Base-by-base conservation (phyloP, 73 alveolate genomes). In the Symbiodinium pilosum region DNA sequence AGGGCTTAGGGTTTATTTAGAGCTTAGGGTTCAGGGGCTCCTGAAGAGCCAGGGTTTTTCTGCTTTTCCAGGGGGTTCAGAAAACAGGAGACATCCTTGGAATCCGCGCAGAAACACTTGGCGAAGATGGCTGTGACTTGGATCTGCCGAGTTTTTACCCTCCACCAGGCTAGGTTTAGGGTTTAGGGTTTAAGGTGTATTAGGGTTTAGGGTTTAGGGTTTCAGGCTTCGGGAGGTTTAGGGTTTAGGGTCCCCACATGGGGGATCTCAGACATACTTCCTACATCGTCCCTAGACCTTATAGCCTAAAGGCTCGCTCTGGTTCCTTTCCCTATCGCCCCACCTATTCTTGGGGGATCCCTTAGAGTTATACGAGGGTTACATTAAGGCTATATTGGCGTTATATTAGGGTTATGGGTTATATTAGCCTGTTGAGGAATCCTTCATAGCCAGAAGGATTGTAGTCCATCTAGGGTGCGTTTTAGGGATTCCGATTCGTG, bases 181-280 rank as follows among this genome's bases (percentile, higher is more conserved):
- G 77, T 4, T 16, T 64, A 16, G 77, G 77, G 77, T 0, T 18
- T 64, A 3, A 14, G 71, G 71, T 12, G 8, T 47, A 47, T 47
- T 47, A 56, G 73, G 73, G 73, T 56, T 56, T 56, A 56, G 73
- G 73, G 73, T 56, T 56, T 56, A 56, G 73, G 32, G 73, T 56
- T 56, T 47, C 16, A 47, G 64, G 64, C 64, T 47, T 47, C 28
- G 68, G 68, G 68, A 51, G 12, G 68, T 51, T 51, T 24, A 24
- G 68, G 21, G 4, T 16, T 47, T 47, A 47, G 64, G 64, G 4
- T 51, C 68, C 21, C 1, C 21, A 51, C 12, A 0, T 51, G 12
- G 12, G 68, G 28, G 21, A 51, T 24, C 68, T 51, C 4, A 24
- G 68, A 24, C 21, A 24, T 24, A 51, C 21, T 24, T 51, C 21